Evolutionary conservation across 1,284 basidiomycete species (phyloP), one percentile per base, ranked within the genome.

Genomic region (Irpex sp.): DNA sequence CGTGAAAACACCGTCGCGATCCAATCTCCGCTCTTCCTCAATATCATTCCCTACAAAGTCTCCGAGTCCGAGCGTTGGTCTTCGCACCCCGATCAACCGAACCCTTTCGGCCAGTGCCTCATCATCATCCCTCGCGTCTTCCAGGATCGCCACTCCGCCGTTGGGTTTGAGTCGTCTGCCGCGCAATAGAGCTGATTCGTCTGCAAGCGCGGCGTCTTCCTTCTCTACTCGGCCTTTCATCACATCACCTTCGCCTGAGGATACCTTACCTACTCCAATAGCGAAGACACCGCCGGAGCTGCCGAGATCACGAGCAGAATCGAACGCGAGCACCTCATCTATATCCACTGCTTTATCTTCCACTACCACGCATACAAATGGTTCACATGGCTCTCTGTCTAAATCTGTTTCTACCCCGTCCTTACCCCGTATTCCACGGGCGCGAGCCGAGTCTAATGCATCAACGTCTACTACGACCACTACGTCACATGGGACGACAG

Each of bases 241-340:
- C 64, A 62, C 34, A 64, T 65, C 51, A 65, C 67, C 47, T 57
- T 54, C 40, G 17, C 51, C 36, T 64, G 68, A 9, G 44, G 64
- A 8, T 64, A 64, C 57, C 54, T 31, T 11, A 58, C 54, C 5
- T 64, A 66, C 15, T 61, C 60, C 3, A 66, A 69, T 34, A 63
- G 65, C 64, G 17, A 60, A 9, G 56, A 64, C 58, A 58, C 65
- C 2, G 34, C 60, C 15, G 55, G 38, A 1, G 31, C 48, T 15
- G 34, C 66, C n/a, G 1, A 62, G 68, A 2, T 61, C 60, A 37
- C 62, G 68, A 17, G 65, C 68, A 5, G 62, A 64, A 37, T 69
- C 68, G 2, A 69, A 66, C 58, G 66, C 66, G 44, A 52, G 49
- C 9, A 60, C 49, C 17, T 36, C 57, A 7, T 52, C 57, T 15